A percentile compares a stretch with the other conserved stretches of the same genome.
Conservation (phyloP, 768 basidiomycete genomes). For the Rhodotorula babjevae region DNA sequence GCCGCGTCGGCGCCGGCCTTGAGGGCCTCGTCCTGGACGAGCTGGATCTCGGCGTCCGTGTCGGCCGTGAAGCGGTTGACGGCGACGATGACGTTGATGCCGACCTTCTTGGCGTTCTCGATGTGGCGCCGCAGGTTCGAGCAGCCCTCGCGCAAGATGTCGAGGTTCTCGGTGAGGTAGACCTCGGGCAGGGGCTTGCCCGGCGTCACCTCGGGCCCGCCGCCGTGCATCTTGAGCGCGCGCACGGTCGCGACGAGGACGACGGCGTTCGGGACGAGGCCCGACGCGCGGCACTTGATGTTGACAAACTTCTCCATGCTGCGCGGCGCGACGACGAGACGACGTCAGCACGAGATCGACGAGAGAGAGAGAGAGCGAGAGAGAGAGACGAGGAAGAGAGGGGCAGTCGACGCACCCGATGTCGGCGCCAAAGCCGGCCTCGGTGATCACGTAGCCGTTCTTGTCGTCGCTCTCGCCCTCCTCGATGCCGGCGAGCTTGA, state of each 20-base stretch:
- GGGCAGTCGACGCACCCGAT: constrained; percentile 64
- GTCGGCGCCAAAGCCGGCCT: constrained; percentile 97
- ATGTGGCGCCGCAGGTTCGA: constrained; percentile 91
- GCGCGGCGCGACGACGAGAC: not conserved
- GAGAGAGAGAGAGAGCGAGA: not conserved
- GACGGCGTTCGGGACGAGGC: constrained; percentile 85
- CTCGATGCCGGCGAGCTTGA: constrained; percentile 94
- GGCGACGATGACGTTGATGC: constrained; percentile 90
- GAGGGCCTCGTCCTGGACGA: constrained; percentile 73
- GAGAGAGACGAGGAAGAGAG: not conserved
- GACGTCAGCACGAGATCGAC: too few relatives aligned
- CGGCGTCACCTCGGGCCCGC: constrained; percentile 91
- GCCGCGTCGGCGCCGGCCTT: constrained; percentile 88
- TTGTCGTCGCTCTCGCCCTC: constrained; percentile 75
- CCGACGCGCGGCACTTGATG: constrained; percentile 94
- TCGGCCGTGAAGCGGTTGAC: constrained; percentile 94
- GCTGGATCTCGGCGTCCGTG: constrained; percentile 78
- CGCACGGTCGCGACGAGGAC: constrained; percentile 96
- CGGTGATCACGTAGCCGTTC: constrained; percentile 91
- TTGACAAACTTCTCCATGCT: constrained; percentile 99
- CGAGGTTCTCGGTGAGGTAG: constrained; percentile 88
- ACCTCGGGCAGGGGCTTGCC: constrained; percentile 89
- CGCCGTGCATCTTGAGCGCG: constrained; percentile 98
- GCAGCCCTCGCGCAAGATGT: constrained; percentile 82
- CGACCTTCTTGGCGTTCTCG: constrained; percentile 89